Evolutionary conservation across 2,329 filamentous ascomycete genomes (phyloP), one percentile per base, ranked within the genome.

Genomic region (Harringtonia aguacate): DNA sequence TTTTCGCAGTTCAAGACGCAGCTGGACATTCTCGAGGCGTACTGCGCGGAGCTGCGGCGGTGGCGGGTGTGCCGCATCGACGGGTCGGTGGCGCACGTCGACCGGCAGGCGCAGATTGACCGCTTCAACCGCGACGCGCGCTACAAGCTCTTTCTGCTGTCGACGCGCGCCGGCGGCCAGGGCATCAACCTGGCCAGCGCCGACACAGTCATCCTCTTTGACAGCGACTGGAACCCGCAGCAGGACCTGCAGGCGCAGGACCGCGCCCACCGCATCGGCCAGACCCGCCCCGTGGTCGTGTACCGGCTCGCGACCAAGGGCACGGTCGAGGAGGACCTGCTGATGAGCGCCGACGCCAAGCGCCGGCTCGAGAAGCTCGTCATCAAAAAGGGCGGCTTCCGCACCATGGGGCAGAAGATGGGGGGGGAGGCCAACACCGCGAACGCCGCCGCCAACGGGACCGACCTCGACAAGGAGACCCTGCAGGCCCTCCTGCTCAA

Each of bases 1-100:
- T 98, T 98, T 62, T 94, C 86, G 0, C 92, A 98, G 57, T 98
- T 98, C 66, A 94, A 89, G 46, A 94, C 84, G 0, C 89, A 95
- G 50, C 77, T 98, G 0, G 88, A 97, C 56, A 84, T 98, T 3
- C 69, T 98, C 0, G 79, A 94, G 50, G 84, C 90, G 44, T 98
- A 95, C 65, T 87, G 87, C 38, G 68, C 66, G 4, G 74, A 80
- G n/a, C 72, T 97, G 2, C 81, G 86, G 8, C 66, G 70, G 1
- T 95, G 87, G 86, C 75, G 80, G 1, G 74, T 84, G 21, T 95
- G 89, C 56, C 86, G 92, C 7, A 95, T 98, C 43, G 92, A 97
- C 54, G 92, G 92, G 12, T 81, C 77, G 1, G 86, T 97, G 4
- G 72, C 84, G 1, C 89, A 95, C 53, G 69, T 72, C 2, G 77